These are phyloP conservation scores for Dactylorhiza incarnata DNA, from an alignment of 106 monocot species.

Conservation along the genomic window DNA sequence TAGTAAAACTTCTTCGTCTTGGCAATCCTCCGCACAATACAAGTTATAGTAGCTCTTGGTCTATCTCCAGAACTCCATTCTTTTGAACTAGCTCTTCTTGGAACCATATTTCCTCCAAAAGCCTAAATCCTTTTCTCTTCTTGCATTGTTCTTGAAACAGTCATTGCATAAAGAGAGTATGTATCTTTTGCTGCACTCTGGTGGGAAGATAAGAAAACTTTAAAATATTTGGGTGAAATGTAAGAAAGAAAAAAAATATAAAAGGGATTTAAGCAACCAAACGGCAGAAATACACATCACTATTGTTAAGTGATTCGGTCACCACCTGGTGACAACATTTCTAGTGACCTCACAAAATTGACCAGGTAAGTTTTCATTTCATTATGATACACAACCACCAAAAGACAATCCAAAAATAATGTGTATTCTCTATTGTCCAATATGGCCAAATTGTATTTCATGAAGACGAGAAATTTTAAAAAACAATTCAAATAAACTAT, in stretches of 20 bases:
- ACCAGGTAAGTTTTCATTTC: too few relatives aligned
- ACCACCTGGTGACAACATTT: too few relatives aligned
- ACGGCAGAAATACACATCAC: not conserved
- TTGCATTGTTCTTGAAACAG: constrained; percentile 55
- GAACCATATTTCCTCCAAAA: constrained; percentile 39
- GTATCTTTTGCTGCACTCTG: constrained; percentile 13
- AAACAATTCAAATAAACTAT: not conserved
- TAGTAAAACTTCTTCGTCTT: too few relatives aligned
- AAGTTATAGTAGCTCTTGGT: constrained; percentile 28
- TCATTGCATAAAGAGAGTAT: constrained; percentile 63
- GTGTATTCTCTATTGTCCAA: not conserved
- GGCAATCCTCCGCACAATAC: constrained; percentile 33
- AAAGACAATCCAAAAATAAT: not conserved
- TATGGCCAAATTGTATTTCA: not conserved
- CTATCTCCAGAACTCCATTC: constrained; percentile 44
- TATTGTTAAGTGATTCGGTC: too few relatives aligned
- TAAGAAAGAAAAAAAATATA: not conserved
- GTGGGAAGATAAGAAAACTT: not conserved
- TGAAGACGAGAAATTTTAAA: not conserved
- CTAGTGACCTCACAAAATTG: too few relatives aligned
- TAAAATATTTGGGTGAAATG: not conserved
- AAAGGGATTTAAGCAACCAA: not conserved
- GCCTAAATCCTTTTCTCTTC: constrained; percentile 54
- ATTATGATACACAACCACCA: not conserved
- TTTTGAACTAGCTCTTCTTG: constrained; percentile 56